phyloP scores from a whole-genome alignment of 2,329 filamentous ascomycete species.

The Aquanectria penicillioides region DNA sequence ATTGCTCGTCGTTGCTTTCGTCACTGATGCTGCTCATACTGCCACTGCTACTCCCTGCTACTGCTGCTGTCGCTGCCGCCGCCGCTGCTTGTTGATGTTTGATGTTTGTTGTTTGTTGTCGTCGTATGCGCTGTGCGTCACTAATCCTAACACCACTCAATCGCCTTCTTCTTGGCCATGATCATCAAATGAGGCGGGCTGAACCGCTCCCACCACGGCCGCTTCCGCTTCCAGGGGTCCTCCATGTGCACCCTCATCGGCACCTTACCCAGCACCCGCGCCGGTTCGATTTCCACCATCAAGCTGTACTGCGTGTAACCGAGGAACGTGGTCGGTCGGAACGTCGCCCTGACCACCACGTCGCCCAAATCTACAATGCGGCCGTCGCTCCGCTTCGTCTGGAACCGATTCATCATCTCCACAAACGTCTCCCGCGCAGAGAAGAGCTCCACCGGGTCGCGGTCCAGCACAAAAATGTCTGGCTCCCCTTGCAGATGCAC shows the following conservation, averaged over 20 bases:
- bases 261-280: constrained; percentile 3
- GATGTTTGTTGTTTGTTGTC: too few relatives aligned
- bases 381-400: constrained; percentile 20
- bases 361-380: constrained; percentile 19
- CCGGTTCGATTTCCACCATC: constrained; percentile 22
- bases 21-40: too few relatives aligned
- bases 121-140: too few relatives aligned
- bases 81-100: too few relatives aligned
- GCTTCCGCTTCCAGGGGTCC: constrained; percentile 13
- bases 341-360: constrained; percentile 19
- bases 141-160: constrained; percentile 15
- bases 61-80: too few relatives aligned
- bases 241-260: background rate
- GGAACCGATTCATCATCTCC: constrained; percentile 26
- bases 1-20: too few relatives aligned
- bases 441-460: constrained; percentile 23
- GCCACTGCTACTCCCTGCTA: too few relatives aligned
- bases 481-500: constrained; percentile 22
- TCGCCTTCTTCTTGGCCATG: constrained; percentile 20
- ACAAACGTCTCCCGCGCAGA: constrained; percentile 24
- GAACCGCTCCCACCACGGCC: constrained; percentile 20
- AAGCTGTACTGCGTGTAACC: constrained; percentile 21
- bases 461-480: constrained; percentile 23
- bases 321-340: constrained; percentile 20
- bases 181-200: constrained; percentile 23